phyloP scores from a whole-genome alignment of 129 eudicot species.

The Logfia minima region DNA sequence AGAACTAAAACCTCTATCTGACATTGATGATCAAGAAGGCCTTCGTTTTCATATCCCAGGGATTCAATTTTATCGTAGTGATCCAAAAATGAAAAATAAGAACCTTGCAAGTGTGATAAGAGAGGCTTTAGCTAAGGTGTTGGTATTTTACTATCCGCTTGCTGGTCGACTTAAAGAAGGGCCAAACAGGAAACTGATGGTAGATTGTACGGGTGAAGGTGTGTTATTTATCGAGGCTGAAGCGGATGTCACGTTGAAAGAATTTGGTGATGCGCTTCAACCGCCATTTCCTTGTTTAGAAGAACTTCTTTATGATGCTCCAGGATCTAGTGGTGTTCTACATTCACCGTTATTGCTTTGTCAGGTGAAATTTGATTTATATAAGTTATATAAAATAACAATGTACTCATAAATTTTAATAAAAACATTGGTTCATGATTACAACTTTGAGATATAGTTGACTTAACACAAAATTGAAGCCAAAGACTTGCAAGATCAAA shows the following conservation, averaged over 20 bases:
- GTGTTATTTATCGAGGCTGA: slow-evolving; percentile 47
- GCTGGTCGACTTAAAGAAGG: slow-evolving; percentile 46
- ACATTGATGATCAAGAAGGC: slow-evolving; percentile 38
- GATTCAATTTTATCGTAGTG: slow-evolving; percentile 18
- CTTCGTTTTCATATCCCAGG: slow-evolving; percentile 22
- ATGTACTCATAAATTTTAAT: too few species aligned
- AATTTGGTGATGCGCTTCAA: slow-evolving; percentile 28
- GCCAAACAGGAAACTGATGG: slow-evolving; percentile 18
- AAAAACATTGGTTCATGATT: too few species aligned
- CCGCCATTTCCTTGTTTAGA: slow-evolving; percentile 38
- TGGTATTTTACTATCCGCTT: slow-evolving; percentile 46
- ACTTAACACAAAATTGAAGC: too few species aligned
- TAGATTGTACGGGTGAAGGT: slow-evolving; percentile 46
- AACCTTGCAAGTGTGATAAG: slow-evolving; percentile 33
- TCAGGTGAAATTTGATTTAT: slow-evolving; percentile 24
- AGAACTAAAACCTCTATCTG: slow-evolving; percentile 40
- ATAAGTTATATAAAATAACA: too few species aligned
- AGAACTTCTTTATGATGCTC: slow-evolving; percentile 38
- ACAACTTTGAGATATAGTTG: too few species aligned
- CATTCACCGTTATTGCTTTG: slow-evolving; percentile 35
- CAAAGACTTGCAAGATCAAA: too few species aligned
- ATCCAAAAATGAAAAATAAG: slow-evolving; percentile 16
- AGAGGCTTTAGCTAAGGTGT: slow-evolving; percentile 37
- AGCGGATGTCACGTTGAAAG: slow-evolving; percentile 35
- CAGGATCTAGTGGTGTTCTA: slow-evolving; percentile 21